phyloP scores from a whole-genome alignment of 495 filamentous ascomycete genomes.

The Penicillium maclennaniae region DNA sequence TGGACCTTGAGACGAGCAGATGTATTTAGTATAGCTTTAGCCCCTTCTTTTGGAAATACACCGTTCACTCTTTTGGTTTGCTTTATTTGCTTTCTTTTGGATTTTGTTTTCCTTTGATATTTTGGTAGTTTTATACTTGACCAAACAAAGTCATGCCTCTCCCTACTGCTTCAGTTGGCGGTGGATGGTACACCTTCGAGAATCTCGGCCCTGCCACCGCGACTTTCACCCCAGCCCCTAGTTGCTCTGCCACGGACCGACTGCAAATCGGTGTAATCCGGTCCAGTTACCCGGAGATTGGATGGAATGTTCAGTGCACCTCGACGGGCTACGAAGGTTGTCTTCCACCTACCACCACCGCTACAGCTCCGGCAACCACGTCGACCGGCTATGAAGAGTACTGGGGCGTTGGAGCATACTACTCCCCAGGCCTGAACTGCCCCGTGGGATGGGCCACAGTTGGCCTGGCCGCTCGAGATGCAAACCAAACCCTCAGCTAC shows the following conservation, averaged over 20 bases:
- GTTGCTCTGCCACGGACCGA: conserved; percentile 1
- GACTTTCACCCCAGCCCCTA: conserved; percentile 8
- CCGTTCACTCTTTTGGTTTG: not conserved
- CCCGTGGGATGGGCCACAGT: conserved; percentile 10
- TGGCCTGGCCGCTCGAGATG: conserved; percentile 7
- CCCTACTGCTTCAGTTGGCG: conserved; percentile 2
- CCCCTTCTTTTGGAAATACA: not conserved
- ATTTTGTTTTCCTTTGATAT: not conserved
- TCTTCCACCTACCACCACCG: conserved; percentile 1
- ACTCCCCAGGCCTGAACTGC: conserved; percentile 12
- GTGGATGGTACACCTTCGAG: conserved; percentile 9
- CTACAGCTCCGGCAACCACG: not conserved
- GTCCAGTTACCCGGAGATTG: not conserved
- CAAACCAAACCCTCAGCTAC: not conserved
- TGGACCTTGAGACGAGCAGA: not conserved
- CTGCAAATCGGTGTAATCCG: not conserved
- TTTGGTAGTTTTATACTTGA: not conserved
- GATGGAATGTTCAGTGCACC: not conserved
- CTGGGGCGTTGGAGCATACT: conserved; percentile 1
- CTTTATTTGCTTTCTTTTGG: not conserved
- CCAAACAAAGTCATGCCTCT: not conserved
- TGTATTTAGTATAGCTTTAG: not conserved
- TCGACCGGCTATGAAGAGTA: not conserved
- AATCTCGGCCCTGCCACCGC: conserved; percentile 9
- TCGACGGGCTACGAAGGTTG: not conserved